Percentiles rank a stretch among this genome's conserved stretches.
Evolutionary conservation across 2,329 filamentous ascomycete genomes (phyloP).

Genomic region (Colletotrichum sp.): DNA sequence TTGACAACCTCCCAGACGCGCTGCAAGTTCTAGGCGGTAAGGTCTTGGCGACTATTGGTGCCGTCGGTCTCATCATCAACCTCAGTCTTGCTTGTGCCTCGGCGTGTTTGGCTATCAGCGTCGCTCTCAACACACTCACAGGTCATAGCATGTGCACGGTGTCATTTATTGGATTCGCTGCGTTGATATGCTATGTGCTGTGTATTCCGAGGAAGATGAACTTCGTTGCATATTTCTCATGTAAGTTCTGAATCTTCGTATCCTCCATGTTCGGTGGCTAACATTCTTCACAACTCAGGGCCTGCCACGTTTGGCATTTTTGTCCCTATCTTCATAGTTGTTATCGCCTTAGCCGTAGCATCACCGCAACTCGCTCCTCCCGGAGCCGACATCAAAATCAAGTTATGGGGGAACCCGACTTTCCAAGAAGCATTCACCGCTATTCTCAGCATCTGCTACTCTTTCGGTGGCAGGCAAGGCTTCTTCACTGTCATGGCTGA

Average conservation of each 20-base stretch:
- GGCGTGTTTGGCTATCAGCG: not conserved
- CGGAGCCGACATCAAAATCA: not conserved
- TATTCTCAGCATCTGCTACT: not conserved
- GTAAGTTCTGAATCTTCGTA: fast-evolving
- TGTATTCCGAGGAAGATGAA: not conserved
- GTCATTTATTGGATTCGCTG: not conserved
- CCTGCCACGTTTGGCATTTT: not conserved
- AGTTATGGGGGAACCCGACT: not conserved
- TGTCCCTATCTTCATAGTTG: not conserved
- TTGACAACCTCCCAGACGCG: not conserved
- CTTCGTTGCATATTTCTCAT: not conserved
- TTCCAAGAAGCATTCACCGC: not conserved
- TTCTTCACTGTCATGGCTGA: not conserved
- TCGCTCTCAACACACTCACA: not conserved
- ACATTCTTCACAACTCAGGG: fast-evolving
- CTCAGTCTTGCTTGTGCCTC: not conserved
- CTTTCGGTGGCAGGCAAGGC: not conserved
- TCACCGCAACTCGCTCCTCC: not conserved
- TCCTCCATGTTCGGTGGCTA: fast-evolving
- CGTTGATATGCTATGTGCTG: not conserved
- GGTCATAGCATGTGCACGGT: not conserved
- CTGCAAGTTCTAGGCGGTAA: not conserved
- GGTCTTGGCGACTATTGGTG: not conserved
- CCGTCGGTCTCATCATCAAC: not conserved
- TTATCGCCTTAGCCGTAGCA: not conserved